These are phyloP conservation scores for Trichoderma asperelloides DNA, from an alignment of 495 filamentous ascomycete species.

Conservation along the genomic window DNA sequence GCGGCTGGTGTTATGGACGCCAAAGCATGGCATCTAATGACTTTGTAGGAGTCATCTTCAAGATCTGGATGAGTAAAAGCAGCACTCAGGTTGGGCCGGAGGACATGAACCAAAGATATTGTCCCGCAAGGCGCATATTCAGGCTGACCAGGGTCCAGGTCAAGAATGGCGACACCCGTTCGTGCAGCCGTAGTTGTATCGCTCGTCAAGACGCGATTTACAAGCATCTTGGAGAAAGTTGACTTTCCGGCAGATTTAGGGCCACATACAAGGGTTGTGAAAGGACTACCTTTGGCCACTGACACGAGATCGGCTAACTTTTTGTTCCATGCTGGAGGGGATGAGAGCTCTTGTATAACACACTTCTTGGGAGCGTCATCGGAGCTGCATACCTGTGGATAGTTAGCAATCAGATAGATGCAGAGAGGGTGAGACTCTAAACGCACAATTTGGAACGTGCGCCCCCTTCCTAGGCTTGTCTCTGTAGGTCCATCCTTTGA, in stretches of 20 bases:
- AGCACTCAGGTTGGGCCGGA: conserved; percentile 58
- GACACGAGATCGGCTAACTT: conserved; percentile 30
- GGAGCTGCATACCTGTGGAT: conserved; percentile 35
- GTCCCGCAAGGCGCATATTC: conserved; percentile 73
- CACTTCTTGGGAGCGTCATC: conserved; percentile 32
- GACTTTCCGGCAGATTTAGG: conserved; percentile 84
- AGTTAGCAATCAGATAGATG: conserved; percentile 13
- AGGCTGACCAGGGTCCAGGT: conserved; percentile 77
- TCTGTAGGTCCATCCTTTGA: background rate
- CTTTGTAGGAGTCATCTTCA: conserved; percentile 15
- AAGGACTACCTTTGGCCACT: conserved; percentile 30
- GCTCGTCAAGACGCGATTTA: conserved; percentile 56
- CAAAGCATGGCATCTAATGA: conserved; percentile 64
- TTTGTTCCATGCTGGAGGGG: conserved; percentile 58
- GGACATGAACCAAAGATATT: conserved; percentile 59
- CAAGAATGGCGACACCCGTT: conserved; percentile 52
- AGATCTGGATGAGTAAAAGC: conserved; percentile 61
- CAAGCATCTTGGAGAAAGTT: conserved; percentile 67
- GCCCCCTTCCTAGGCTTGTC: conserved; percentile 9
- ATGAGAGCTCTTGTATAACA: conserved; percentile 50
- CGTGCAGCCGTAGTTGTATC: conserved; percentile 15
- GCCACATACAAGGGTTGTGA: conserved; percentile 57
- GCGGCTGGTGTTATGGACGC: conserved; percentile 59
- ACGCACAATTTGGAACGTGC: conserved; percentile 34
- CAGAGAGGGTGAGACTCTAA: conserved; percentile 8